Evolutionary conservation across 495 filamentous ascomycete genomes (phyloP), one percentile per base, ranked within the genome.

Genomic region (Pyrenula massariospora): DNA sequence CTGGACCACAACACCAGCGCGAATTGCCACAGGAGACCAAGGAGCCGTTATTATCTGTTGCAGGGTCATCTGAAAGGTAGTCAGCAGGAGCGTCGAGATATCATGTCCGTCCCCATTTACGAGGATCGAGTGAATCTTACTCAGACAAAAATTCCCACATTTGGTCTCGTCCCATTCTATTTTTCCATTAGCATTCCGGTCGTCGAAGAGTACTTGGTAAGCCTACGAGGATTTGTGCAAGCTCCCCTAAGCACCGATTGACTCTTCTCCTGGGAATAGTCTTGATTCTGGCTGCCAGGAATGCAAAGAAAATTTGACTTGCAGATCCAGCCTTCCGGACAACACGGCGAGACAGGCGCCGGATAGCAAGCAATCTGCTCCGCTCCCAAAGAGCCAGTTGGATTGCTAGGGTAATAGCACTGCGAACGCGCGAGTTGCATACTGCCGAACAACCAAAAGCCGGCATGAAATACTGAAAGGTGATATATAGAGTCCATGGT

Each of bases 81-180:
- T 52, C 54, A 42, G 31, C 15, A n/a, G n/a, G n/a, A n/a, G 8
- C 31, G 5, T 42, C 31, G 5, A 42, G 31, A 5, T 5, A 8
- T 42, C 31, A 8, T 8, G 15, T 42, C 31, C 5, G 5, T 15
- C 31, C 31, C 15, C 5, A 42, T 42, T 5, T 8, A 42, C 8
- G 31, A 42, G 21, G 54, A 53, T 3, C 24, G 42, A 11, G n/a
- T 22, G 24, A 3, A 10, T 55, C 66, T 12, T 57, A 72, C 68
- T 56, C 2, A 69, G 57, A 31, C 69, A 72, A 52, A 62, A 63
- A 24, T 57, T 59, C 2, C 69, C 68, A 47, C 69, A 72, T 42
- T 62, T 52, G 3, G 52, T 52, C 50, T 68, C 62, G 8, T 59
- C 62, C 66, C 69, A 69, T 24, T 58, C 22, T 10, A 65, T 65